These are phyloP conservation scores for Peniophora sp. DNA, from an alignment of 1,284 basidiomycete genomes.

Conservation along the genomic window DNA sequence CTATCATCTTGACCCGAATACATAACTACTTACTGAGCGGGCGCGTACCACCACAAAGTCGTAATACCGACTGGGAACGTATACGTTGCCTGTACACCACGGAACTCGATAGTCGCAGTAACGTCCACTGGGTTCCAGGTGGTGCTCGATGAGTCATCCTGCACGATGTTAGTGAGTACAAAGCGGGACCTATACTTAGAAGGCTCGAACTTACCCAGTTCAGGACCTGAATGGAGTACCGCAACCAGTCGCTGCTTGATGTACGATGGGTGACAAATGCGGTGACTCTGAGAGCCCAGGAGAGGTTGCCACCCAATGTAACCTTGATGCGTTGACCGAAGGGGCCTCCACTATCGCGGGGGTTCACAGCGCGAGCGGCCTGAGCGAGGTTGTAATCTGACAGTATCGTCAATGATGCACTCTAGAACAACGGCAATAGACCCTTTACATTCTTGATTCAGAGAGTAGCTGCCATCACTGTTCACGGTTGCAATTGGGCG, in stretches of 20 bases:
- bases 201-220: conserved; percentile 30
- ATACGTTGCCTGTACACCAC: conserved; percentile 49
- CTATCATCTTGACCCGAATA: too few species aligned
- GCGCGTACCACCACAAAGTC: conserved; percentile 38
- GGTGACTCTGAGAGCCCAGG: conserved; percentile 52
- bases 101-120: conserved; percentile 59
- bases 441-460: conserved; percentile 64
- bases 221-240: conserved; percentile 63
- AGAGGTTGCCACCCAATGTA: conserved; percentile 45
- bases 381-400: conserved; percentile 70
- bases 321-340: conserved; percentile 62
- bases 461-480: conserved; percentile 47
- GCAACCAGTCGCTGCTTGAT: conserved; percentile 46
- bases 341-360: conserved; percentile 58
- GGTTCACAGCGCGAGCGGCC: conserved; percentile 63
- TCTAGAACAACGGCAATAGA: not conserved
- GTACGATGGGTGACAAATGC: conserved; percentile 57
- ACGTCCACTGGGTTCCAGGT: conserved; percentile 58
- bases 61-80: conserved; percentile 61
- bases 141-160: conserved; percentile 44
- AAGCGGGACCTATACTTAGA: not conserved
- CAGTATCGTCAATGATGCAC: not conserved
- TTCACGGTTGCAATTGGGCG: conserved; percentile 60
- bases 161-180: conserved; percentile 5
- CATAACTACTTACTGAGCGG: conserved; percentile 8